A percentile compares a stretch with the other conserved stretches of the same genome.
Evolutionary conservation across 495 filamentous ascomycete genomes (phyloP).

Genomic region (Penicillium goetzii): DNA sequence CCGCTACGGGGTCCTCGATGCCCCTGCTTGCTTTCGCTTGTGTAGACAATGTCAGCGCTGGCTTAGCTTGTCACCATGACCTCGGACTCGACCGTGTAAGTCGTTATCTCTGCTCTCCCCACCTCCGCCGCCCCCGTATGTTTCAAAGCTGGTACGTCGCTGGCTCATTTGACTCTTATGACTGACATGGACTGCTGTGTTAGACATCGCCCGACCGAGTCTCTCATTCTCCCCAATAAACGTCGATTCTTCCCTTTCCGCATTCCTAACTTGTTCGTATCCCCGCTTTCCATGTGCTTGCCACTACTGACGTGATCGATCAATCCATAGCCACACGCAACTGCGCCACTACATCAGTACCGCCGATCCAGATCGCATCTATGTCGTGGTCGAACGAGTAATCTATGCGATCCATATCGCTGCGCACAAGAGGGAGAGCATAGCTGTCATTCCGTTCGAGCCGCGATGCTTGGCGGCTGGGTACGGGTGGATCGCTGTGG

Average conservation of each 20-base stretch:
- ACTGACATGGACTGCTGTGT: conserved; percentile 10
- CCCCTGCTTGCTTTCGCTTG: conserved; percentile 19
- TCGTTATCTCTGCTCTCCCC: conserved; percentile 22
- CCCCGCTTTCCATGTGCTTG: conserved; percentile 8
- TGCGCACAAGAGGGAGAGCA: conserved; percentile 70
- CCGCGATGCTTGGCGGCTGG: conserved; percentile 83
- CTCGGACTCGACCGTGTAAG: conserved; percentile 49
- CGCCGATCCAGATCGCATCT: conserved; percentile 73
- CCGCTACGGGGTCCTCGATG: conserved; percentile 14
- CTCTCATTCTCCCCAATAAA: conserved; percentile 63
- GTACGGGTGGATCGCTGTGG: conserved; percentile 86
- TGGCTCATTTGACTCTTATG: conserved; percentile 16
- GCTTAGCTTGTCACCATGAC: conserved; percentile 48
- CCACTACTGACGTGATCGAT: conserved; percentile 15
- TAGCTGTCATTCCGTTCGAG: conserved; percentile 78
- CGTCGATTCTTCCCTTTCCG: conserved; percentile 74
- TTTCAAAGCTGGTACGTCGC: conserved; percentile 11
- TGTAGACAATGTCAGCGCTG: conserved; percentile 42
- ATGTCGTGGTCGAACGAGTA: conserved; percentile 76
- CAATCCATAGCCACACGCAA: conserved; percentile 76
- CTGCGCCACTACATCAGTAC: conserved; percentile 88
- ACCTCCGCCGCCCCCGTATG: conserved; percentile 10
- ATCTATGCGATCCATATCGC: conserved; percentile 74
- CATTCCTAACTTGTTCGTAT: conserved; percentile 73
- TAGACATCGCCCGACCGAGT: conserved; percentile 62